phyloP scores from a whole-genome alignment of 805 yeast genomes.

The Alloascoidea africana region DNA sequence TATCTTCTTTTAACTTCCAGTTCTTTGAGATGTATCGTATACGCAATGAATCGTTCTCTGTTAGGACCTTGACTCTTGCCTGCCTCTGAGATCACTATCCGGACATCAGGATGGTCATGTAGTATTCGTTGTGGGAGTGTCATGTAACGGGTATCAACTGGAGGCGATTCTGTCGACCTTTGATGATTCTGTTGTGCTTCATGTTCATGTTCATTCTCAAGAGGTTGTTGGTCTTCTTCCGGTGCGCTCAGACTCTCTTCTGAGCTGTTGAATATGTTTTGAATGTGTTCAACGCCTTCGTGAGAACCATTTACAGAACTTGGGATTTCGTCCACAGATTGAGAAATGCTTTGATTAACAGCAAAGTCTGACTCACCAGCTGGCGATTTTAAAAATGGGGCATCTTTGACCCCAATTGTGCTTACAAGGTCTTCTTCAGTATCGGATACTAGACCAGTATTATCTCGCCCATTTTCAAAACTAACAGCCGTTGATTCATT shows the following conservation, averaged over 20 bases:
- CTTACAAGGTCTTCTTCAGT: neutral
- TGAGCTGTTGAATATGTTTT: too few relatives aligned
- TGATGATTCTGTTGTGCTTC: too few relatives aligned
- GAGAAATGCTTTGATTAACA: neutral
- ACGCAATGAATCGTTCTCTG: slow-evolving; percentile 64
- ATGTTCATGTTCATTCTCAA: too few relatives aligned
- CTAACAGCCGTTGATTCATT: neutral
- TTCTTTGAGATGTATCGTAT: slow-evolving; percentile 35
- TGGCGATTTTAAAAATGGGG: neutral
- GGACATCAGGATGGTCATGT: slow-evolving; percentile 13
- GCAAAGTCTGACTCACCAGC: too few relatives aligned
- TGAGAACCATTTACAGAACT: neutral
- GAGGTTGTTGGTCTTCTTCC: too few relatives aligned
- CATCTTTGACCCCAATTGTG: neutral
- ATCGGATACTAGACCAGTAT: too few relatives aligned
- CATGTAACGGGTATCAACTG: neutral
- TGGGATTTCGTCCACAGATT: neutral
- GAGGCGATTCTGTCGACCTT: too few relatives aligned
- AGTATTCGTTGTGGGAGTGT: slow-evolving; percentile 12
- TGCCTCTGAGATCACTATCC: slow-evolving; percentile 57
- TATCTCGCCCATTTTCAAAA: too few relatives aligned
- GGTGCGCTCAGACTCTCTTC: too few relatives aligned
- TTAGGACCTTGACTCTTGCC: slow-evolving; percentile 74
- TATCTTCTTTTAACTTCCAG: slow-evolving; percentile 50
- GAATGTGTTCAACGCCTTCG: neutral